Base-by-base conservation (phyloP, 148 eudicot species). In the Vaccinium darrowii region DNA sequence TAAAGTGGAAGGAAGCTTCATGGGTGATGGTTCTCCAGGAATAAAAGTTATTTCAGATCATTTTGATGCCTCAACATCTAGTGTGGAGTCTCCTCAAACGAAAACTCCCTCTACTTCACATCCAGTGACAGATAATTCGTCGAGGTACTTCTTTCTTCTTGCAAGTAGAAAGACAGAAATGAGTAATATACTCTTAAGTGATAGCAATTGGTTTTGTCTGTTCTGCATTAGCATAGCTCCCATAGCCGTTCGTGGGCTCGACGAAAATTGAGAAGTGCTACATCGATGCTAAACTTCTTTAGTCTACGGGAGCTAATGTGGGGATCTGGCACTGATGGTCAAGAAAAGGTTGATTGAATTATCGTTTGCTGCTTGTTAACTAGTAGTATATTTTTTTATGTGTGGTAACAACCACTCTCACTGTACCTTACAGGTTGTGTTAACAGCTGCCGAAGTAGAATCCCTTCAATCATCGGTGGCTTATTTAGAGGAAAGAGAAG, bases 11-110 rank as follows among this genome's bases (percentile, higher is more conserved):
- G 72, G 71, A 50, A 88, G 74, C 87, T 90, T 90, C 84, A 96
- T 95, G 99, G 98, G 92, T 88, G 98, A 94, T 90, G 94, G 95
- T 78, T 94, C 90, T 83, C 88, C 83, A 80, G 91, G 91, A 54
- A 71, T 95, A 88, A 89, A 95, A 85, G 81, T 97, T 54, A 89
- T 92, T 81, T 88, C 93, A 25, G 92, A 95, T 86, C 91, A 95
- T 89, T 97, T 97, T 90, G 88, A 90, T 85, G 90, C 86, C 57
- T 87, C 91, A 77, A 57, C 91, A 43, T 86, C 91, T 49, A 79
- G 72, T 83, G 47, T 71, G 76, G 88, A 86, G 58, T 79, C 87
- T 85, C 78, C 21, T 82, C 84, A 79, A 81, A 79, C 56, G 18
- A 88, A 58, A 80, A 83, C 51, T 83, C 84, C 89, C 39, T 84